Evolutionary conservation across 768 basidiomycete species (phyloP).

Genomic region (Amanita rubescens): DNA sequence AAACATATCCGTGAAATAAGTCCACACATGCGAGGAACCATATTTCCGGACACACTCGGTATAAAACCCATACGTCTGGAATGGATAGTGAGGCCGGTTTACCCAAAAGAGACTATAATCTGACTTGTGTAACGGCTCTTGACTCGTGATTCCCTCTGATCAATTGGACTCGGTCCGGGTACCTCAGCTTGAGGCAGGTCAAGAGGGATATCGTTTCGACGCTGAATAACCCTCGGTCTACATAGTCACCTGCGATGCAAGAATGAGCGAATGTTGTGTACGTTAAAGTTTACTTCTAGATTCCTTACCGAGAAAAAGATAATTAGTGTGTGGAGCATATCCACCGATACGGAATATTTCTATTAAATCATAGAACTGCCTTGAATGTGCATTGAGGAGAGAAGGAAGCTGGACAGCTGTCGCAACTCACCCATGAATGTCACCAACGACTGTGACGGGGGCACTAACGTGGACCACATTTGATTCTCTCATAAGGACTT

Average conservation of each 20-base stretch:
- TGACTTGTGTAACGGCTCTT: slow-evolving; percentile 92
- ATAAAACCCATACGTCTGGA: slow-evolving; percentile 97
- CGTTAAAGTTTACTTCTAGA: slow-evolving; percentile 11
- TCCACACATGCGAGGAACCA: slow-evolving; percentile 94
- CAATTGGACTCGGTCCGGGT: slow-evolving; percentile 93
- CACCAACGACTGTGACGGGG: slow-evolving; percentile 97
- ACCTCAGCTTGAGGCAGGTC: slow-evolving; percentile 93
- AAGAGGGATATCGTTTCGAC: slow-evolving; percentile 98
- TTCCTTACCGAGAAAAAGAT: slow-evolving; percentile 94
- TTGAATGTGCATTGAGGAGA: slow-evolving; percentile 39
- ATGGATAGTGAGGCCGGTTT: slow-evolving; percentile 20
- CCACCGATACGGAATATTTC: slow-evolving; percentile 99
- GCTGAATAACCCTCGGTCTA: slow-evolving; percentile 94
- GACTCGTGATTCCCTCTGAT: slow-evolving; percentile 98
- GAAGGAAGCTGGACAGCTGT: slow-evolving; percentile 5
- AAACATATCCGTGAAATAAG: slow-evolving; percentile 99
- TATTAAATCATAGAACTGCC: slow-evolving; percentile 98
- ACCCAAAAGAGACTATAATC: slow-evolving; percentile 25
- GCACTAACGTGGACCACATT: slow-evolving; percentile 97
- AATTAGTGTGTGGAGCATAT: slow-evolving; percentile 94
- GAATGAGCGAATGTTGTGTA: slow-evolving; percentile 8
- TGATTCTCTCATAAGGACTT: slow-evolving; percentile 97
- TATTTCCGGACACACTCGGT: slow-evolving; percentile 98
- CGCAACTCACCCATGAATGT: slow-evolving; percentile 90
- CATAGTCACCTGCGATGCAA: slow-evolving; percentile 78